Base-by-base conservation (phyloP, 257 asterid genomes). In the Schizonepeta tenuifolia region DNA sequence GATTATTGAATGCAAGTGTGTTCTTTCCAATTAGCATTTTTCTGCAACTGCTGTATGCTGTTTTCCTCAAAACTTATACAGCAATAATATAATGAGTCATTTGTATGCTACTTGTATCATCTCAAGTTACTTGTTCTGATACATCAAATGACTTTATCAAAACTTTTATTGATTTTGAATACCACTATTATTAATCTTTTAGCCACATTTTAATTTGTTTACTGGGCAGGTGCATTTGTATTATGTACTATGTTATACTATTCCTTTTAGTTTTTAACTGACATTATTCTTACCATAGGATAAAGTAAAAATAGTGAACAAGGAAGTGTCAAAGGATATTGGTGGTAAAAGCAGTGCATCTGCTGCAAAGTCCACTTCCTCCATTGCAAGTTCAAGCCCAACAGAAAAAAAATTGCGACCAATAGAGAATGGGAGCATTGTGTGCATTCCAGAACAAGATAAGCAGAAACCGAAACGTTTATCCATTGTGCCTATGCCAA, bases 361-460 rank as follows among this genome's bases (percentile, higher is more conserved):
- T 69, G 82, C 80, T 78, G 54, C 84, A 1, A 82, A 72, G 80
- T 67, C 88, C 36, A 76, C 67, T 71, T 82, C 91, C 78, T 83
- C 88, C 38, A 57, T 55, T 66, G 75, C 74, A 4, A 89, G 80
- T 69, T 73, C 89, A 76, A 66, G 65, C 67, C 80, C 60, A 57
- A 73, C 81, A 35, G 83, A 81, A 71, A 75, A 70, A 70, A 79
- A 80, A 31, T 1, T 53, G 38, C 75, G 58, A 46, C 80, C 76
- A 41, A 62, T 57, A 70, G 77, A 71, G 74, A 79, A 84, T 72
- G 76, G 83, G 65, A 82, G 59, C 72, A 75, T 14, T 38, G 13
- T 49, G 35, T 57, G 74, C 57, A 9, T 67, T 17, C 59, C 77
- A 31, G 88, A 80, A 64, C 71, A 50, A 67, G 84, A 72, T 51